Evolutionary conservation across 2,329 filamentous ascomycete species (phyloP).

Genomic region (Teratosphaeria gauchensis): DNA sequence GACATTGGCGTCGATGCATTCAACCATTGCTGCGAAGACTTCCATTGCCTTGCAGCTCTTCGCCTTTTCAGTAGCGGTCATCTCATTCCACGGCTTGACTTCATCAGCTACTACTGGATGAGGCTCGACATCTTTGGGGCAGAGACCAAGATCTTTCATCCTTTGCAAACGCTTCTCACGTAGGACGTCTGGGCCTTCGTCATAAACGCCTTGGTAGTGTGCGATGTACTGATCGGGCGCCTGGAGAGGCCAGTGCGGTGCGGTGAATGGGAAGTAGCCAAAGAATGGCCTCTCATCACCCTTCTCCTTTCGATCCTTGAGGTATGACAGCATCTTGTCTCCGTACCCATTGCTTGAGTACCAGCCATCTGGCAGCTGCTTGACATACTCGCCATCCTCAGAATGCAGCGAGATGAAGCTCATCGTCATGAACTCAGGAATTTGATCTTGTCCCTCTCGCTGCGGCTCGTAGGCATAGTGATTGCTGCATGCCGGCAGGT

Average conservation of each 20-base stretch:
- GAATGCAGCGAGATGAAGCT: slow-evolving; percentile 31
- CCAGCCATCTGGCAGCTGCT: slow-evolving; percentile 29
- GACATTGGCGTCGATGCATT: slow-evolving; percentile 49
- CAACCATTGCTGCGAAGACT: slow-evolving; percentile 51
- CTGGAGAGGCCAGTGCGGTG: slow-evolving; percentile 55
- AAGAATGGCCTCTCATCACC: slow-evolving; percentile 44
- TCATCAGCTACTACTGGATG: slow-evolving; percentile 43
- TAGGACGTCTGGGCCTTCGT: slow-evolving; percentile 50
- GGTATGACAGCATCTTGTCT: slow-evolving; percentile 30
- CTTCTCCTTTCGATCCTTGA: slow-evolving; percentile 26
- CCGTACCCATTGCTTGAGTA: slow-evolving; percentile 32
- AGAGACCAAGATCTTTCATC: slow-evolving; percentile 49
- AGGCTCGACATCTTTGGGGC: slow-evolving; percentile 41
- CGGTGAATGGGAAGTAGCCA: slow-evolving; percentile 51
- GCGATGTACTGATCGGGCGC: slow-evolving; percentile 46
- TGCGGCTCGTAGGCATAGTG: slow-evolving; percentile 47
- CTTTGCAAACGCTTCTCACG: slow-evolving; percentile 43
- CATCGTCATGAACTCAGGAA: slow-evolving; percentile 35
- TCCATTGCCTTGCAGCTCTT: slow-evolving; percentile 50
- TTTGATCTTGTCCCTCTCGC: slow-evolving; percentile 22
- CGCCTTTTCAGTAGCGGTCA: slow-evolving; percentile 37
- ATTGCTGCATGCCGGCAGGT: slow-evolving; percentile 51
- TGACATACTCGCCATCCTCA: slow-evolving; percentile 32
- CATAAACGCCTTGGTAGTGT: slow-evolving; percentile 51
- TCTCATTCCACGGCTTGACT: slow-evolving; percentile 39